phyloP scores from a whole-genome alignment of 805 yeast species.

The Blastobotrys attinorum region DNA sequence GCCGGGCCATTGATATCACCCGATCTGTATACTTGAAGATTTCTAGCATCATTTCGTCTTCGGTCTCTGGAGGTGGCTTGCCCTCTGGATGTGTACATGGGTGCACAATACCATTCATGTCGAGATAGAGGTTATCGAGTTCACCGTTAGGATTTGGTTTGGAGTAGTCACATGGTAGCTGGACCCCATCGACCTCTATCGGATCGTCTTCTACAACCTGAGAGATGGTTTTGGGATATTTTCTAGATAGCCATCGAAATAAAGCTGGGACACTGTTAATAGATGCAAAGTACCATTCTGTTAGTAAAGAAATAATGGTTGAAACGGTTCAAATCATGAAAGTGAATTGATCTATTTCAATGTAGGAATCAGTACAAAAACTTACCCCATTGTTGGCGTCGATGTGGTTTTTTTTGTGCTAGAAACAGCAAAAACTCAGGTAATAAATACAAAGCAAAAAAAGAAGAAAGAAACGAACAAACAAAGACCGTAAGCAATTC shows the following conservation, averaged over 20 bases:
- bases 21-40: constrained; percentile 89
- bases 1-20: constrained; percentile 88
- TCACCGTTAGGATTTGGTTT: constrained; percentile 93
- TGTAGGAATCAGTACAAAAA: too few relatives aligned
- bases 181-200: constrained; percentile 47
- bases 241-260: constrained; percentile 89
- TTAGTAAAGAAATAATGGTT: too few relatives aligned
- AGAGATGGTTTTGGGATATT: constrained; percentile 89
- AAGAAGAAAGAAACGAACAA: too few relatives aligned
- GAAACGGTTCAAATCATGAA: too few relatives aligned
- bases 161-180: constrained; percentile 57
- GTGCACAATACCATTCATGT: constrained; percentile 99
- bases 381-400: too few relatives aligned
- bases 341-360: too few relatives aligned
- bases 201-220: constrained; percentile 76
- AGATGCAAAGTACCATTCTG: too few relatives aligned
- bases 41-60: constrained; percentile 93
- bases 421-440: too few relatives aligned
- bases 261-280: constrained; percentile 92
- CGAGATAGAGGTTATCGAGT: constrained; percentile 84
- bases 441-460: too few relatives aligned
- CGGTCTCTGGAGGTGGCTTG: constrained; percentile 91
- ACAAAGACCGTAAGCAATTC: too few relatives aligned
- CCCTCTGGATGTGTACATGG: constrained; percentile 99
- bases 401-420: too few relatives aligned